A percentile compares a stretch with the other conserved stretches of the same genome.
Conservation (phyloP, 1,139 yeast genomes). For the Geotrichum candidum region DNA sequence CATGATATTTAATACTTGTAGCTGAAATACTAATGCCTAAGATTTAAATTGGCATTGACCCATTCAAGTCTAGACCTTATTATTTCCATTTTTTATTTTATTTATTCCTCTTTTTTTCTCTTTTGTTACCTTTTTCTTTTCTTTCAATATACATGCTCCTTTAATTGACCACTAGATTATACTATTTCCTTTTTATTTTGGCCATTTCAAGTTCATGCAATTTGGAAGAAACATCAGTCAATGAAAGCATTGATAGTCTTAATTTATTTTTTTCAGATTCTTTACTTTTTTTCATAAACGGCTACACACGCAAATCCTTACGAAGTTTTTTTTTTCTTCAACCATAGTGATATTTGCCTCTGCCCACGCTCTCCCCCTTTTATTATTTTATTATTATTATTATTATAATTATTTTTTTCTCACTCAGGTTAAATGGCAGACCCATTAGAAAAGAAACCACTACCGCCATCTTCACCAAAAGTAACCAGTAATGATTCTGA, state of each 20-base stretch:
- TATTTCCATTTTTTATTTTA: too few species aligned
- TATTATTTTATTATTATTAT: too few species aligned
- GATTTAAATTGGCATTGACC: too few species aligned
- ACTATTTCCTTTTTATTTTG: too few species aligned
- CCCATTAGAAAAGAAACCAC: background rate
- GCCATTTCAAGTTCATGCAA: background rate
- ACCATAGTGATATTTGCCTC: background rate
- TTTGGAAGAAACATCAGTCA: background rate
- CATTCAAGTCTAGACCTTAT: too few species aligned
- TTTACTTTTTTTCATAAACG: background rate
- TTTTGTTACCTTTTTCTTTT: too few species aligned
- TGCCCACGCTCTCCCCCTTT: background rate
- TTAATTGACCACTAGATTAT: too few species aligned
- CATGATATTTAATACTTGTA: background rate
- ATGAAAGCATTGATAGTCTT: background rate
- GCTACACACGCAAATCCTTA: background rate
- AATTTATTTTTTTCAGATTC: background rate
- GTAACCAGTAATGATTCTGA: background rate
- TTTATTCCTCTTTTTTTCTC: too few species aligned
- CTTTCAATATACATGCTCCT: too few species aligned
- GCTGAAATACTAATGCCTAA: background rate
- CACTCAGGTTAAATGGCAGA: background rate
- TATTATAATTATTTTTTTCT: background rate
- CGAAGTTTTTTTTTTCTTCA: too few species aligned
- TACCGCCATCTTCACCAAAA: background rate